These are phyloP conservation scores for Colletotrichum eremochloae DNA, from an alignment of 2,329 filamentous ascomycete genomes.

Conservation along the genomic window DNA sequence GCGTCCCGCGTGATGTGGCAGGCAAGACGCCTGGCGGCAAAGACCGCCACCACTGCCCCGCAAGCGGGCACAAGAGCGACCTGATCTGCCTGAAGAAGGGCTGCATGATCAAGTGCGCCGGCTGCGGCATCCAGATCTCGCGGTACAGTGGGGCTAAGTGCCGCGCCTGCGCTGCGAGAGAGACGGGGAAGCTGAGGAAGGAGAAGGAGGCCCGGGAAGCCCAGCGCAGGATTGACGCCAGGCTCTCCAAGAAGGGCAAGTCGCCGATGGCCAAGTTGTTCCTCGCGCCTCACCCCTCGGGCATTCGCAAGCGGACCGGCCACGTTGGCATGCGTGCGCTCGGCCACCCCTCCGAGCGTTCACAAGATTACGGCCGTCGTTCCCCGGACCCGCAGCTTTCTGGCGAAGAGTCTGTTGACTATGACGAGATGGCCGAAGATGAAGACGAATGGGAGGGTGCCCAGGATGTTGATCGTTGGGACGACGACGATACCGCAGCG, in stretches of 20 bases:
- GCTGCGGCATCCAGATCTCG: constrained; percentile 6
- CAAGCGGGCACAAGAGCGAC: not conserved
- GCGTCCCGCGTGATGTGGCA: not conserved
- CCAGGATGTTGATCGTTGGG: not conserved
- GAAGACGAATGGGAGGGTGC: constrained; percentile 7
- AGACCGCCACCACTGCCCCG: constrained; percentile 20
- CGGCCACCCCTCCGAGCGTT: not conserved
- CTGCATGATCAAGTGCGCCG: constrained; percentile 4
- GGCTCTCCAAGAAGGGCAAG: not conserved
- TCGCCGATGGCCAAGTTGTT: not conserved
- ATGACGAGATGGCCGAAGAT: not conserved
- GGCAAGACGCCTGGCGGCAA: constrained; percentile 17
- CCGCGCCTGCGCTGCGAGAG: not conserved
- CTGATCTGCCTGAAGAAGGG: not conserved
- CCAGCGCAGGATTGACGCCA: not conserved
- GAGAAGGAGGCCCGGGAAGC: not conserved
- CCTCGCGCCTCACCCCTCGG: constrained; percentile 1
- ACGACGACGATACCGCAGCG: not conserved
- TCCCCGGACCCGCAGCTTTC: not conserved
- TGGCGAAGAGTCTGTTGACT: not conserved
- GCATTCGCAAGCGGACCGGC: constrained; percentile 17
- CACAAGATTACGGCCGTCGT: not conserved
- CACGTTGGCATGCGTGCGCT: constrained; percentile 4
- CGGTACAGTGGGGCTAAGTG: not conserved
- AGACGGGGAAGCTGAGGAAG: not conserved